Base-by-base conservation (phyloP, 2,329 filamentous ascomycete species). In the Colletotrichum sp. region DNA sequence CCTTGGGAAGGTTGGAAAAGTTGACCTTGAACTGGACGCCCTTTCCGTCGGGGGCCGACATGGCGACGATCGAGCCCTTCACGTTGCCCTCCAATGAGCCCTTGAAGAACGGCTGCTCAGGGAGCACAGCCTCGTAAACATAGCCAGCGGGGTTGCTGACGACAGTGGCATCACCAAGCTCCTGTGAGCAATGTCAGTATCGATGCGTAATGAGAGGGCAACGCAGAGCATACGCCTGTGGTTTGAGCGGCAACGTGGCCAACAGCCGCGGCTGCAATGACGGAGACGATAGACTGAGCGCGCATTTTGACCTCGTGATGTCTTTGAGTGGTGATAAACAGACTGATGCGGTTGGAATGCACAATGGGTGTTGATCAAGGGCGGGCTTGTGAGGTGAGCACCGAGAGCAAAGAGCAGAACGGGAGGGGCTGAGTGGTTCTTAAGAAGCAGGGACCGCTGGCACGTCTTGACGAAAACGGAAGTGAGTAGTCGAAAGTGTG, bases 1-100 rank as follows among this genome's bases (percentile, higher is more conserved):
- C 84, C 13, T 86, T 85, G 70, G 92, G 92, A 10, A 94, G 85
- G 80, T 92, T 92, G 71, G 86, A 88, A 80, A 94, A 90, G 36
- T 86, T 83, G 78, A 92, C 87, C 70, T 86, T 83, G 82, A 92
- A 90, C 70, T 86, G 82, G 68, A 93, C 88, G 58, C 92, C 92
- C 28, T 87, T 84, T 67, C 90, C 90, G 71, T 88, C 85, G 1
- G 86, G 82, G 55, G 84, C 84, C 55, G 88, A 84, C 48, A 83
- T 83, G 55, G 87, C 89, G 16, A 83, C 84, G 79, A 94, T 83
- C 38, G 79, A 86, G 18, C 92, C 90, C 79, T 90, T 87, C 72
- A 93, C 84, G 65, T 92, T 91, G 78, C 90, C 90, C 8, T 84
- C 81, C 60, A 88, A 84, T 72, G 82, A 87, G 4, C 87, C 85